Evolutionary conservation across 305 asterid genomes (phyloP).

Genomic region (Fraxinus baroniana): DNA sequence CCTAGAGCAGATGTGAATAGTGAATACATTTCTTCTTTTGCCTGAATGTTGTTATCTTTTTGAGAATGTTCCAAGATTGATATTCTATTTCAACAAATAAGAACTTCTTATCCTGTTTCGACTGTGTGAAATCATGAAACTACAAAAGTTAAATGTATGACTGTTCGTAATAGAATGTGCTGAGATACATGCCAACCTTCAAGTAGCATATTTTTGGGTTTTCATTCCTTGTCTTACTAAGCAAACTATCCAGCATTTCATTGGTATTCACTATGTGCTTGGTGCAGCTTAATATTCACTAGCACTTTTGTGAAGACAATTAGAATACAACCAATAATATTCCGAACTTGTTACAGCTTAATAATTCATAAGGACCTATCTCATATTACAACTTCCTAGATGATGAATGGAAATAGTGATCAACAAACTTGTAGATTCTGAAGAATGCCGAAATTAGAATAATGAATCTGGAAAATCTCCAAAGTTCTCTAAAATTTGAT

Average conservation of each 20-base stretch:
- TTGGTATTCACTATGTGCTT: not conserved
- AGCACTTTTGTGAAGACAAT: not conserved
- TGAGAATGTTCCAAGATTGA: not conserved
- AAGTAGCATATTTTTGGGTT: not conserved
- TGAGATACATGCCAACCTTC: not conserved
- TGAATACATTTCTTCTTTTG: not conserved
- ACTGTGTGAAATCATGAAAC: not conserved
- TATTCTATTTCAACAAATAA: not conserved
- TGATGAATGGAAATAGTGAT: not conserved
- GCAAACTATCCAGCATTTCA: not conserved
- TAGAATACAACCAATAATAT: not conserved
- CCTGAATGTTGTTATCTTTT: not conserved
- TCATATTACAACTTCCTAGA: not conserved
- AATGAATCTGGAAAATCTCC: not conserved
- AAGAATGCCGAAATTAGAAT: not conserved
- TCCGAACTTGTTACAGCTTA: not conserved
- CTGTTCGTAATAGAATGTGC: not conserved
- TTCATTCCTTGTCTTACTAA: not conserved
- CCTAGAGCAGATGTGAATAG: not conserved
- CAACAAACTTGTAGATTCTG: not conserved
- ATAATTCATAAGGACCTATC: not conserved
- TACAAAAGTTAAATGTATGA: not conserved
- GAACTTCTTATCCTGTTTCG: not conserved
- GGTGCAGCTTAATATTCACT: not conserved
- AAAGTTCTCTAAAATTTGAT: not conserved